Conservation (phyloP, 78 protist species). For the Dictyostelium intermedium region DNA sequence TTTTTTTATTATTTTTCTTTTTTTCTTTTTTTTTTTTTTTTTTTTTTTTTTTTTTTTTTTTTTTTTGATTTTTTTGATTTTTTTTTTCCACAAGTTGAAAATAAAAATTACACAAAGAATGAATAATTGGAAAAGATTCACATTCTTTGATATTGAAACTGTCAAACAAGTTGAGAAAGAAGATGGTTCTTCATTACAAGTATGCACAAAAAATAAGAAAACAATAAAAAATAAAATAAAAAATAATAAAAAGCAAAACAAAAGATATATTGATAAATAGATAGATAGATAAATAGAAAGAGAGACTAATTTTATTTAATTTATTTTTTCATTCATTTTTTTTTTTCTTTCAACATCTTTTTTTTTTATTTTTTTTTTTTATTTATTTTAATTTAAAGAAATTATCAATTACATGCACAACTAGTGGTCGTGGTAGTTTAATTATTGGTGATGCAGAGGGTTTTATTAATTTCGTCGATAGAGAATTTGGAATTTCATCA, state of each 20-base stretch:
- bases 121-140: conserved; percentile 78
- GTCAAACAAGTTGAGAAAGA: conserved; percentile 59
- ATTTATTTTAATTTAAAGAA: neutral
- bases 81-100: neutral
- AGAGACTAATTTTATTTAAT: neutral
- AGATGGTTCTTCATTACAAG: neutral
- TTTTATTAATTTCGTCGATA: conserved; percentile 68
- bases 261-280: too few relatives aligned
- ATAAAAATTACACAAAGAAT: neutral
- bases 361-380: too few relatives aligned
- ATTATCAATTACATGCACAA: conserved; percentile 67
- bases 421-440: conserved; percentile 86
- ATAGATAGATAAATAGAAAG: neutral
- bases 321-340: too few relatives aligned
- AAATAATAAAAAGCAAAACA: neutral
- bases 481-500: conserved; percentile 58
- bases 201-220: neutral
- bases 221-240: neutral
- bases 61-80: neutral
- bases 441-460: conserved; percentile 78
- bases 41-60: neutral
- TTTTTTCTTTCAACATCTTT: neutral
- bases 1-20: neutral
- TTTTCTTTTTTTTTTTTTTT: neutral
- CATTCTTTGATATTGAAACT: conserved; percentile 79